Evolutionary conservation across 805 yeast species (phyloP).

Genomic region (Lipomyces spencermartinsiae): DNA sequence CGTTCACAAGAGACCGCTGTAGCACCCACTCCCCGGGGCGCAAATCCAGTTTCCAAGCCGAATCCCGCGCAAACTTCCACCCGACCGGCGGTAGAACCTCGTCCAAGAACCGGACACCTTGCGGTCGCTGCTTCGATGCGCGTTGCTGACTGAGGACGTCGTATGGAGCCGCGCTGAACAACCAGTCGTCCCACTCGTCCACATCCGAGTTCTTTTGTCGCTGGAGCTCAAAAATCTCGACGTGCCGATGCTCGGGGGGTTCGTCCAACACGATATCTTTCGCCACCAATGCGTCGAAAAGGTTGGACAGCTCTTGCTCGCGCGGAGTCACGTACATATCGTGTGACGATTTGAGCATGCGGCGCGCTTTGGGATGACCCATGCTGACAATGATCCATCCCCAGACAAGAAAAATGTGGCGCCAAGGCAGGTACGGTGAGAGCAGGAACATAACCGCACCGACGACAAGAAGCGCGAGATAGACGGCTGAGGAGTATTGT

Average conservation of each 20-base stretch:
- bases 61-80: constrained; percentile 71
- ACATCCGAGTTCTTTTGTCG: constrained; percentile 62
- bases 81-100: constrained; percentile 70
- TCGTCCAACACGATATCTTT: constrained; percentile 69
- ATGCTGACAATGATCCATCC: constrained; percentile 36
- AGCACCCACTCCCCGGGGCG: constrained; percentile 59
- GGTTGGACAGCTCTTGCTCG: constrained; percentile 45
- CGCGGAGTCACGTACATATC: constrained; percentile 40
- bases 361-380: constrained; percentile 37
- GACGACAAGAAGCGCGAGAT: constrained; percentile 22
- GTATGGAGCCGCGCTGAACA: constrained; percentile 63
- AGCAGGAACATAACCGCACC: constrained; percentile 51
- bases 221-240: constrained; percentile 80
- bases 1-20: constrained; percentile 51
- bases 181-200: constrained; percentile 65
- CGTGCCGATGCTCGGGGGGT: constrained; percentile 62
- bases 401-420: constrained; percentile 25
- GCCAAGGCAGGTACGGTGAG: constrained; percentile 39
- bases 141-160: constrained; percentile 56
- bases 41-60: constrained; percentile 68
- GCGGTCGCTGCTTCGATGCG: constrained; percentile 62
- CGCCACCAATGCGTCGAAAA: constrained; percentile 50
- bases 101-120: constrained; percentile 61
- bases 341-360: constrained; percentile 21
- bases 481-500: constrained; percentile 38